Evolutionary conservation across 2,329 filamentous ascomycete species (phyloP), one percentile per base, ranked within the genome.

Genomic region (Diaporthe sp.): DNA sequence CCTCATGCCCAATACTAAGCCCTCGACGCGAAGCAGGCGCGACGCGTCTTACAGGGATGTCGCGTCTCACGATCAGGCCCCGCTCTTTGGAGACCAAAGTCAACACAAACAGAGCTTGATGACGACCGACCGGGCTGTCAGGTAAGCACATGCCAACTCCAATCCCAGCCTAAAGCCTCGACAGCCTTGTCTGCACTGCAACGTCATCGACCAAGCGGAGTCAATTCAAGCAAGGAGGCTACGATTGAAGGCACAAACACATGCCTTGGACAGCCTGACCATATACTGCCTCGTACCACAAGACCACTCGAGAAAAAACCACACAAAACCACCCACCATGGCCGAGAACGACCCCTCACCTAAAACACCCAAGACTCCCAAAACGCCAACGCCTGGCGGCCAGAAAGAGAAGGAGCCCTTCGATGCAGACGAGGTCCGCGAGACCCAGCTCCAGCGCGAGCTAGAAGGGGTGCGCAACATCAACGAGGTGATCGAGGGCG

Each of bases 401-500:
- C 47, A 58, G 30, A 83, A 81, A 77, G 84, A 85, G 71, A 85
- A 83, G 61, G 80, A 83, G 47, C 84, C 85, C 67, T 91, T 91
- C 79, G 92, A 93, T 76, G 85, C 87, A 4, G 89, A 93, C 78
- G 91, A 94, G 80, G 88, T 89, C 28, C 92, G 94, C 60, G 95
- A 98, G 76, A 91, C 91, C 2, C 89, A 91, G 19, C 86, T 99
- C 78, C 92, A 90, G 22, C 92, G 90, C 72, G 97, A 99, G 84
- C 86, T 98, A 38, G 92, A 95, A 77, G 94, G 92, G 64, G 92
- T 99, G 42, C 92, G 93, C 74, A 93, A 93, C 78, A 94, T 98
- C 81, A 99, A 99, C 84, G 89, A 92, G 78, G 93, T 95, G 54
- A 94, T 99, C 75, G 95, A 98, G 82, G 91, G 90, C 30, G 91